phyloP scores from a whole-genome alignment of 1,284 basidiomycete genomes.

The Pseudozyma sp. region DNA sequence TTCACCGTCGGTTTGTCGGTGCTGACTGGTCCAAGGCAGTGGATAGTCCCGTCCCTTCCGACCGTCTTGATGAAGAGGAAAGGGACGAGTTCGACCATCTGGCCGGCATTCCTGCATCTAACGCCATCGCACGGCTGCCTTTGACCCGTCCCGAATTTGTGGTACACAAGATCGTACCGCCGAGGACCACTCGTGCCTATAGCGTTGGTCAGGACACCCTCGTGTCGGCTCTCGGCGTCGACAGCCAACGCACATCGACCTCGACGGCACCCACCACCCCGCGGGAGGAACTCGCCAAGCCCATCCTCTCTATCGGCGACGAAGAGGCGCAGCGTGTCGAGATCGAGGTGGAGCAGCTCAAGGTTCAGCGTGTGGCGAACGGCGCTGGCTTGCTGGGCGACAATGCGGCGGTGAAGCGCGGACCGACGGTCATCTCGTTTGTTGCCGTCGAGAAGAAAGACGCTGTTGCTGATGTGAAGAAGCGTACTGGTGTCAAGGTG shows the following conservation, averaged over 20 bases:
- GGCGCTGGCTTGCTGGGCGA: constrained; percentile 3
- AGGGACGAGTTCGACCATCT: constrained; percentile 68
- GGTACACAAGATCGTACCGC: background rate
- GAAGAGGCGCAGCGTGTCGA: constrained; percentile 43
- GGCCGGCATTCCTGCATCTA: constrained; percentile 49
- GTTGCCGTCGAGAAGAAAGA: constrained; percentile 5
- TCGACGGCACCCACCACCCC: constrained; percentile 39
- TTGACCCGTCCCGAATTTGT: constrained; percentile 19
- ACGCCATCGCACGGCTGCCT: constrained; percentile 41
- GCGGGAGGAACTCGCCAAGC: constrained; percentile 15
- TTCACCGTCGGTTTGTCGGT: constrained; percentile 58
- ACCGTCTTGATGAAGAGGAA: constrained; percentile 68
- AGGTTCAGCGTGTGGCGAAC: constrained; percentile 9
- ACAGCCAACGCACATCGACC: constrained; percentile 13
- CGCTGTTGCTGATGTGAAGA: background rate
- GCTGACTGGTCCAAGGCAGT: constrained; percentile 4
- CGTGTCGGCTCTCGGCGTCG: constrained; percentile 6
- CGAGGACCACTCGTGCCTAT: constrained; percentile 5
- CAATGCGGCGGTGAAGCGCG: constrained; percentile 13
- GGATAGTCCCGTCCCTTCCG: background rate
- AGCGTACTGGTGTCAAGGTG: background rate
- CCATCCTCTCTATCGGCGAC: constrained; percentile 32
- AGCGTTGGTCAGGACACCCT: constrained; percentile 27
- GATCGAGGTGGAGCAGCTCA: constrained; percentile 30
- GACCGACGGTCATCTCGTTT: constrained; percentile 33